Conservation (phyloP, 1,284 basidiomycete genomes). For the Sphagnurus paluster region DNA sequence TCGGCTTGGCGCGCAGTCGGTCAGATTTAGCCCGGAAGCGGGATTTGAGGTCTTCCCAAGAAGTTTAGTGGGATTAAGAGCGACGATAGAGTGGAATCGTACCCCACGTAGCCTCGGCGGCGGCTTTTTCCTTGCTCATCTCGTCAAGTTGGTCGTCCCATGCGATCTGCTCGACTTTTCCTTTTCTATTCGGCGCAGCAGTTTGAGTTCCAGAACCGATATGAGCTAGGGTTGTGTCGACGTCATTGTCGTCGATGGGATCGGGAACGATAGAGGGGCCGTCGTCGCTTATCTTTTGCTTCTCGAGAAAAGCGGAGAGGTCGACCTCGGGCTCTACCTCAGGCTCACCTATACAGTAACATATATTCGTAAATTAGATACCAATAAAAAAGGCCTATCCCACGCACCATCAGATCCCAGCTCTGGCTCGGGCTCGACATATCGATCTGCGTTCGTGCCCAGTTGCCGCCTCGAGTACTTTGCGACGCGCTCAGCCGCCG, state of each 20-base stretch:
- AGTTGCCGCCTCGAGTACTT: slow-evolving; percentile 60
- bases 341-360: slow-evolving; percentile 53
- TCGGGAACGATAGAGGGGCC: slow-evolving; percentile 30
- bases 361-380: too few relatives aligned
- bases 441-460: slow-evolving; percentile 69
- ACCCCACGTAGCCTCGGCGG: slow-evolving; percentile 75
- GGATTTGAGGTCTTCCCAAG: slow-evolving; percentile 58
- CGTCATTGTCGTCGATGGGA: slow-evolving; percentile 58
- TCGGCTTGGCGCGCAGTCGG: slow-evolving; percentile 42
- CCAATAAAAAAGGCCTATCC: background rate
- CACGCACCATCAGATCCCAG: slow-evolving; percentile 65
- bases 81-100: slow-evolving; percentile 8
- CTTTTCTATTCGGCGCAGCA: slow-evolving; percentile 47
- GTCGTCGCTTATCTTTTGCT: slow-evolving; percentile 52
- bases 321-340: slow-evolving; percentile 73
- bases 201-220: slow-evolving; percentile 34
- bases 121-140: slow-evolving; percentile 65
- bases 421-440: slow-evolving; percentile 64
- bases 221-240: slow-evolving; percentile 59
- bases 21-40: slow-evolving; percentile 63
- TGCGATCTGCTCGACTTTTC: slow-evolving; percentile 59
- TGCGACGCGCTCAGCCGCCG: slow-evolving; percentile 43
- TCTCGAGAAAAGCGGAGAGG: slow-evolving; percentile 62
- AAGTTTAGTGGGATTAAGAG: background rate
- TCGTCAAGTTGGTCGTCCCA: slow-evolving; percentile 68